These are phyloP conservation scores for Parmelia sp. DNA, from an alignment of 495 filamentous ascomycete species.

Conservation along the genomic window DNA sequence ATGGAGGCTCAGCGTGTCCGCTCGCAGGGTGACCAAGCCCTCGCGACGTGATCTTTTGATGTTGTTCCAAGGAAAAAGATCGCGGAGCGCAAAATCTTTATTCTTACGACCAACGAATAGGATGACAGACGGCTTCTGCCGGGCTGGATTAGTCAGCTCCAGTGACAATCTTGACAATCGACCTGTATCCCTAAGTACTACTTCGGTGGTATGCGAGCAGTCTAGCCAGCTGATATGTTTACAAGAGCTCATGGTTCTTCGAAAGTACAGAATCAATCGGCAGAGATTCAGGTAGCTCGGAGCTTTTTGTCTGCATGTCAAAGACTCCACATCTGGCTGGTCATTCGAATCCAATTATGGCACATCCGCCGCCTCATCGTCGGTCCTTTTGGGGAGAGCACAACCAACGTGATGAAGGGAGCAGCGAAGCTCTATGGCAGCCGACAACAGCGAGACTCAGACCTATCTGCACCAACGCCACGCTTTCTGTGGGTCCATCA, in stretches of 20 bases:
- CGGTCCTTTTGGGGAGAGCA: background rate
- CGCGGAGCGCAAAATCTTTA: slow-evolving; percentile 26
- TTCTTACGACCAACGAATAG: slow-evolving; percentile 26
- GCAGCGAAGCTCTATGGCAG: background rate
- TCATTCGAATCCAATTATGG: background rate
- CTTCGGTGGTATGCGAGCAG: slow-evolving; percentile 19
- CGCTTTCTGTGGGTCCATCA: background rate
- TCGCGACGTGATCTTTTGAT: slow-evolving; percentile 18
- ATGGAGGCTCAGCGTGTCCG: slow-evolving; percentile 22
- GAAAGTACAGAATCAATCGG: background rate
- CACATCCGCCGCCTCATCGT: background rate
- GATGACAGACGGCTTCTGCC: slow-evolving; percentile 25
- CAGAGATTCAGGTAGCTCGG: background rate
- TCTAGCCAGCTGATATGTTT: slow-evolving; percentile 25
- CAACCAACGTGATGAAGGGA: background rate
- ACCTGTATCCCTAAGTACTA: slow-evolving; percentile 25
- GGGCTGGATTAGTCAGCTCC: slow-evolving; percentile 23
- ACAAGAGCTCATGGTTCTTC: slow-evolving; percentile 15
- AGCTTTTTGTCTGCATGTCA: background rate
- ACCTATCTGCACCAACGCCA: background rate
- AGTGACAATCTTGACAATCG: slow-evolving; percentile 21
- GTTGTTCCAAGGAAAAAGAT: slow-evolving; percentile 26
- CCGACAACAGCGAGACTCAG: background rate
- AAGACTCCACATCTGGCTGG: background rate
- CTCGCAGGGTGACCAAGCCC: slow-evolving; percentile 23